A percentile compares a stretch with the other conserved stretches of the same genome.
Conservation (phyloP, 306 rosid species). For the Lathyrus oleraceus region DNA sequence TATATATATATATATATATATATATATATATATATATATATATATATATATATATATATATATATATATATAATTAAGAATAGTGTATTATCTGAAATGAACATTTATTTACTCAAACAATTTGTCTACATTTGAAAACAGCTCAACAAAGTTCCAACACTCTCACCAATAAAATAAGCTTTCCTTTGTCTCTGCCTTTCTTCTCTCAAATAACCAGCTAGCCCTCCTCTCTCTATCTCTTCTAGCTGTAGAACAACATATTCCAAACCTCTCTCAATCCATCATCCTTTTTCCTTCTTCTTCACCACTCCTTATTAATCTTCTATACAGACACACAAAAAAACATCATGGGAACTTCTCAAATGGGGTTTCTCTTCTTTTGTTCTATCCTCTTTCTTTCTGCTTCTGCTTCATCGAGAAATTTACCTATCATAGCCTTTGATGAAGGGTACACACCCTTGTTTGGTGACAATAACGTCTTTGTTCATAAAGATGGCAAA, state of each 20-base stretch:
- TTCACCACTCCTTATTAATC: not conserved
- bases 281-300: conserved; percentile 19
- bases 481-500: conserved; percentile 74
- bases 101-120: not conserved
- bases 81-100: not conserved
- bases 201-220: conserved; percentile 31
- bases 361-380: conserved; percentile 36
- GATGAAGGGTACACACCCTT: conserved; percentile 84
- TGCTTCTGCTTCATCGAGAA: conserved; percentile 48
- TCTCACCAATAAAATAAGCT: conserved; percentile 38
- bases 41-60: no score
- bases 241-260: conserved; percentile 41
- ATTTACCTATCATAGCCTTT: conserved; percentile 61
- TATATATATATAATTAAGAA: no score
- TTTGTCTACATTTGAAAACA: conserved; percentile 51
- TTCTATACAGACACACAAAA: not conserved
- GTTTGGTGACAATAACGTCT: conserved; percentile 82
- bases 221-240: conserved; percentile 48
- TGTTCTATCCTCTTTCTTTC: conserved; percentile 26
- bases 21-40: no score
- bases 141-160: conserved; percentile 42
- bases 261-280: conserved; percentile 41
- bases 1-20: no score
- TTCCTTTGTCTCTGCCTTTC: conserved; percentile 37
- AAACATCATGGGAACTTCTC: conserved; percentile 43